Evolutionary conservation across 2,329 filamentous ascomycete genomes (phyloP), one percentile per base, ranked within the genome.

Genomic region (Grosmannia huntii): DNA sequence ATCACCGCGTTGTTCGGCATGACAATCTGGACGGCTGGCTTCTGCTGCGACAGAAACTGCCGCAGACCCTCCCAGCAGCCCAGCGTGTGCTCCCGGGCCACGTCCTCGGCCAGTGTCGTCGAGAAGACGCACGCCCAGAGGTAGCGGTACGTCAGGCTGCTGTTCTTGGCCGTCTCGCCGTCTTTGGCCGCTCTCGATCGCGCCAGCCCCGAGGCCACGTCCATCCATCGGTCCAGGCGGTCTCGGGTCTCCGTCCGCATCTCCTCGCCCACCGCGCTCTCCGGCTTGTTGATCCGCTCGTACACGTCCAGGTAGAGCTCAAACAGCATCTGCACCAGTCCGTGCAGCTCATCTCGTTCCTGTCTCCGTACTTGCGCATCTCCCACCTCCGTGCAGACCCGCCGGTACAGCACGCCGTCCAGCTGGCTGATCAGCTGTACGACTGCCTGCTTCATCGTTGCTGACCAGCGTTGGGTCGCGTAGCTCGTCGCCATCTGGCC

Each of bases 1-100:
- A 99, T 95, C 23, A 91, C 81, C 1, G 83, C 81, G 66, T 96
- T 97, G 69, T 99, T 97, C 4, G 86, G 81, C 0, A 97, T 75
- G 38, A 78, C 74, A 14, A 88, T 80, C 0, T 75, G 71, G 3
- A 71, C 64, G 0, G 71, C 28, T 6, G 41, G 25, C 19, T 49
- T 65, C 2, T 71, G 66, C 1, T 73, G 69, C 5, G 68, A 65
- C 27, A 83, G 69, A 23, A 75, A 73, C 59, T 82, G 78, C 19
- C 79, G 75, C 19, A 84, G 68, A 41, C 79, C 82, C 46, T 77
- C 78, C 80, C 81, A 84, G 66, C 80, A 79, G 36, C 76, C 72
- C 1, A 83, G 72, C 52, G 82, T 72, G 58, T 83, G 80, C 27
- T 84, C 80, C 21, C 79, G 70, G 0, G 79, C 73, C 0, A 76